phyloP scores from a whole-genome alignment of 371 early-diverging fungal species.

The Mortierella sp. region DNA sequence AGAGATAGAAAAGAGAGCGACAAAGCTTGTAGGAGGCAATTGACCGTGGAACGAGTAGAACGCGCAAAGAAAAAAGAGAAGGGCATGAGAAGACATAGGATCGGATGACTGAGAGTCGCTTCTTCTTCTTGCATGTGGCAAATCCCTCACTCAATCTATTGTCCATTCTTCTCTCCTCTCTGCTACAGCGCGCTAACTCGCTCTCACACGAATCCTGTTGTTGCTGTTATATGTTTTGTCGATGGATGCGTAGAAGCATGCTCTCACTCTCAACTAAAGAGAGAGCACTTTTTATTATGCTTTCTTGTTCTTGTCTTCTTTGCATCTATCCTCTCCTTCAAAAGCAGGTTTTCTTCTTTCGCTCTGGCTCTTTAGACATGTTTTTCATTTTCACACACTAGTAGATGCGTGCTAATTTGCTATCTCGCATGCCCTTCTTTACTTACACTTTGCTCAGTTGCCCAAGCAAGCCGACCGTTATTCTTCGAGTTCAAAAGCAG shows the following conservation, averaged over 20 bases:
- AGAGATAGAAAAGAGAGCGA: conserved; percentile 11
- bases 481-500: not conserved
- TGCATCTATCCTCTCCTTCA: not conserved
- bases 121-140: not conserved
- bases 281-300: not conserved
- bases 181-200: not conserved
- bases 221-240: not conserved
- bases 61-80: not conserved
- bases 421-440: not conserved
- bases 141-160: not conserved
- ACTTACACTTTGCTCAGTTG: not conserved
- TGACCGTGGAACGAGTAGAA: not conserved
- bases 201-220: not conserved
- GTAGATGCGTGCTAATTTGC: not conserved
- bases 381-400: not conserved
- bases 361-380: not conserved
- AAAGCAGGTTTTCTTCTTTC: not conserved
- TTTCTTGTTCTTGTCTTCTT: not conserved
- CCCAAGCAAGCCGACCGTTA: not conserved
- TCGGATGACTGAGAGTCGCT: not conserved
- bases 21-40: not conserved
- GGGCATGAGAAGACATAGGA: not conserved
- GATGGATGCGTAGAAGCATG: no score
- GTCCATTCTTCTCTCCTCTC: no score
- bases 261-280: not conserved